Percentiles rank a stretch among this genome's conserved stretches.
phyloP scores from a whole-genome alignment of 306 rosid species.

The Quercus rubra region DNA sequence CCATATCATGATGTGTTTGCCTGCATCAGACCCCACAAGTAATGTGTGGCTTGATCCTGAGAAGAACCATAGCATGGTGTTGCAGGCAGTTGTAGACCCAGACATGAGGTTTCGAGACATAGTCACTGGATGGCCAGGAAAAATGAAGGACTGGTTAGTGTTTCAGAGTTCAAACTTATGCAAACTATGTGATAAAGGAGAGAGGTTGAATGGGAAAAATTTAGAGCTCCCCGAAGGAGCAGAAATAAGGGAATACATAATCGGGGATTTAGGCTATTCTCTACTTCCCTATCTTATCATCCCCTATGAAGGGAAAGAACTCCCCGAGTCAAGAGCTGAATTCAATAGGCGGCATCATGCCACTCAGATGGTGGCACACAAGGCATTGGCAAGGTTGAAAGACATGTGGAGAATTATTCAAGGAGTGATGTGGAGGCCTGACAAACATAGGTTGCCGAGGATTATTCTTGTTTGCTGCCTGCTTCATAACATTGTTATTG shows the following conservation, averaged over 20 bases:
- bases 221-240: conserved; percentile 44
- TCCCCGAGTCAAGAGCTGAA: conserved; percentile 41
- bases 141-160: conserved; percentile 59
- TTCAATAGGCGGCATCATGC: conserved; percentile 64
- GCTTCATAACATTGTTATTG: conserved; percentile 85
- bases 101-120: conserved; percentile 82
- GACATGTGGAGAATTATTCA: conserved; percentile 86
- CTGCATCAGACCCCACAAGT: conserved; percentile 55
- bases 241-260: conserved; percentile 67
- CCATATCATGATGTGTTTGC: conserved; percentile 72
- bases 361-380: conserved; percentile 64
- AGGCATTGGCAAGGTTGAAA: conserved; percentile 72
- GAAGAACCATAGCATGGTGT: conserved; percentile 82
- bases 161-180: conserved; percentile 65
- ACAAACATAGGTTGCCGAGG: conserved; percentile 82
- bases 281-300: conserved; percentile 69
- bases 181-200: conserved; percentile 60
- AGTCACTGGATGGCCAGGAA: conserved; percentile 87
- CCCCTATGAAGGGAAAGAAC: conserved; percentile 76
- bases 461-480: conserved; percentile 86
- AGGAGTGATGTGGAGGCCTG: conserved; percentile 96
- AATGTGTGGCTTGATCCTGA: conserved; percentile 78
- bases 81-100: conserved; percentile 88
- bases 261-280: conserved; percentile 87
- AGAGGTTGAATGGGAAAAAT: conserved; percentile 60